Conservation (phyloP, 2,329 filamentous ascomycete genomes). For the Curvularia eragrostidis region DNA sequence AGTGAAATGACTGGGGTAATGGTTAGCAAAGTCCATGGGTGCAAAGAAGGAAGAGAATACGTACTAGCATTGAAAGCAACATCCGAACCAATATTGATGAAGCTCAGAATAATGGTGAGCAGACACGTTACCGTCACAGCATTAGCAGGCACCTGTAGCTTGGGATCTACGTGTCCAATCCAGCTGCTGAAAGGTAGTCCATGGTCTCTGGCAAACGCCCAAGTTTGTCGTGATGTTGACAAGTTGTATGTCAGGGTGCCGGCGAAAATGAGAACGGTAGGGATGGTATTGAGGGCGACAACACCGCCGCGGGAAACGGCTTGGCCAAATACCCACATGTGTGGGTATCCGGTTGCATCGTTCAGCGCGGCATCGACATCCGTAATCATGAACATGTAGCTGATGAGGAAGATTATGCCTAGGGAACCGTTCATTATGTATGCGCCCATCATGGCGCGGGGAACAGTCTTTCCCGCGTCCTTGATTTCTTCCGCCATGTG, state of each 20-base stretch:
- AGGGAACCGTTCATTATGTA: constrained; percentile 51
- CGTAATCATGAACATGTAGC: constrained; percentile 46
- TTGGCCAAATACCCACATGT: constrained; percentile 46
- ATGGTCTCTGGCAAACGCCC: constrained; percentile 47
- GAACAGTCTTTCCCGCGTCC: constrained; percentile 51
- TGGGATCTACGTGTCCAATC: constrained; percentile 36
- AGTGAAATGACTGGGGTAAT: constrained; percentile 46
- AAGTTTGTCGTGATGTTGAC: constrained; percentile 45
- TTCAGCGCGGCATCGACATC: constrained; percentile 39
- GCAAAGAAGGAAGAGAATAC: background rate
- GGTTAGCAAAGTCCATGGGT: background rate
- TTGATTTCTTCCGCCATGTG: constrained; percentile 56
- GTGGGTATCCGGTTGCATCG: constrained; percentile 41
- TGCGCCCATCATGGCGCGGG: constrained; percentile 51
- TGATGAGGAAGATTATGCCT: constrained; percentile 45
- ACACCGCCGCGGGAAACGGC: constrained; percentile 37
- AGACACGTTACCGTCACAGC: constrained; percentile 41
- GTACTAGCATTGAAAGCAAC: constrained; percentile 45
- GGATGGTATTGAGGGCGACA: constrained; percentile 40
- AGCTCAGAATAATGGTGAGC: constrained; percentile 37
- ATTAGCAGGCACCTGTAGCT: constrained; percentile 40
- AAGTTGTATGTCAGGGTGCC: constrained; percentile 42
- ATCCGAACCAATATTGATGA: constrained; percentile 48
- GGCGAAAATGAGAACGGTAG: constrained; percentile 40
- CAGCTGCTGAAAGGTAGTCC: constrained; percentile 44